Conservation (phyloP, 2,329 filamentous ascomycete species). For the Neonectria neomacrospora region DNA sequence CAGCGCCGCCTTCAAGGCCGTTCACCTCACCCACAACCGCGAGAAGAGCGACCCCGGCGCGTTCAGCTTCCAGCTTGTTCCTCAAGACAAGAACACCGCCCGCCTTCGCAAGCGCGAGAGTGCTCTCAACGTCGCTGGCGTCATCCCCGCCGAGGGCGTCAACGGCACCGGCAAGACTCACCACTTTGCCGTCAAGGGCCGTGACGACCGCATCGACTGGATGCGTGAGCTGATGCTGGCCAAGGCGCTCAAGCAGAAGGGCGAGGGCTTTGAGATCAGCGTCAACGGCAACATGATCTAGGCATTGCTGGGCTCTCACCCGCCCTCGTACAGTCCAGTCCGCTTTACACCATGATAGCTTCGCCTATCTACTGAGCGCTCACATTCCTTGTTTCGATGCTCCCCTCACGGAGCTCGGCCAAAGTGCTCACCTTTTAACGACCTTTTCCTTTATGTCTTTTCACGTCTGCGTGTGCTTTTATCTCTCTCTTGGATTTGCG, state of each 20-base stretch:
- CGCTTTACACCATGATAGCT: conserved; percentile 1
- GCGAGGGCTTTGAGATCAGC: conserved; percentile 82
- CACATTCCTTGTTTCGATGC: neutral
- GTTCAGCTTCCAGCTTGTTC: conserved; percentile 88
- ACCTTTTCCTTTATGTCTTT: conserved; percentile 11
- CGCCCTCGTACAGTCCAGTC: conserved; percentile 1
- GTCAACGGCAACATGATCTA: conserved; percentile 83
- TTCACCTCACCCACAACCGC: conserved; percentile 68
- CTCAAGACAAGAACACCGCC: conserved; percentile 68
- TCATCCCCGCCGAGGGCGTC: conserved; percentile 55
- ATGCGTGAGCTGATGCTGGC: conserved; percentile 94
- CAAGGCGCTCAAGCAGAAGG: conserved; percentile 86
- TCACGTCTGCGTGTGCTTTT: conserved; percentile 23
- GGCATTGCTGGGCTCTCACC: conserved; percentile 6
- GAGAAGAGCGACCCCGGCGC: conserved; percentile 70
- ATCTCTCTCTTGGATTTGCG: conserved; percentile 19
- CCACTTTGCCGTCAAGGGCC: conserved; percentile 84
- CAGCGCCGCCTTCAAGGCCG: conserved; percentile 85
- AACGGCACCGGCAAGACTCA: conserved; percentile 84
- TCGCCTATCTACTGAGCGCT: conserved; percentile 10
- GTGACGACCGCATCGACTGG: conserved; percentile 96
- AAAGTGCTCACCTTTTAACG: conserved; percentile 6
- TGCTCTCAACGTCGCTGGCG: conserved; percentile 50
- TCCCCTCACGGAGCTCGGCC: neutral
- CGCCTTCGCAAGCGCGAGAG: conserved; percentile 66